Conservation (phyloP, 2,329 filamentous ascomycete genomes). For the Epicoccum nigrum region DNA sequence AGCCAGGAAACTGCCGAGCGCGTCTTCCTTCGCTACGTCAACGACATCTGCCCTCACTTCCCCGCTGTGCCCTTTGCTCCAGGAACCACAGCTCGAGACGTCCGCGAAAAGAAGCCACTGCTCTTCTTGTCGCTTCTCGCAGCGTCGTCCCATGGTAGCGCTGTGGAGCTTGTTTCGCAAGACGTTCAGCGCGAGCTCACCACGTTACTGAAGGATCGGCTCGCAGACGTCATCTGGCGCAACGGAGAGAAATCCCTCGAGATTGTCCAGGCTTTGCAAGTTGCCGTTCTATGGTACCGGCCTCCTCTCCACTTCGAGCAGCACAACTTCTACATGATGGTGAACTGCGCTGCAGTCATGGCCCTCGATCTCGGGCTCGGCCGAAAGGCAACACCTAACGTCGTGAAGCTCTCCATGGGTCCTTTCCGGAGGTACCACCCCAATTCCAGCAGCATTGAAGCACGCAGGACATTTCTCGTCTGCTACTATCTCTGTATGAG, state of each 20-base stretch:
- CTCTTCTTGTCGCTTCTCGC: slow-evolving; percentile 65
- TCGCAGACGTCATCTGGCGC: slow-evolving; percentile 76
- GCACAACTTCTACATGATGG: slow-evolving; percentile 87
- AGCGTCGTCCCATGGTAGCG: slow-evolving; percentile 57
- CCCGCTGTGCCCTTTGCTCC: slow-evolving; percentile 64
- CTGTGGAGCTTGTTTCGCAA: slow-evolving; percentile 53
- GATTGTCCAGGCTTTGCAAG: slow-evolving; percentile 77
- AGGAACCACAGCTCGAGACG: slow-evolving; percentile 59
- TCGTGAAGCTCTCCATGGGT: slow-evolving; percentile 44
- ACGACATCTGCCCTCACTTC: slow-evolving; percentile 60
- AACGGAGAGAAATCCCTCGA: slow-evolving; percentile 82
- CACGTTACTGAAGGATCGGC: slow-evolving; percentile 71
- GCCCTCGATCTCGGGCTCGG: slow-evolving; percentile 82
- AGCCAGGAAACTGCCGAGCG: slow-evolving; percentile 58
- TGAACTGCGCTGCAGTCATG: slow-evolving; percentile 81
- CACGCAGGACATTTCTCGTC: slow-evolving; percentile 63
- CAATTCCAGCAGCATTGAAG: slow-evolving; percentile 62
- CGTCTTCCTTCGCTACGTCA: slow-evolving; percentile 63
- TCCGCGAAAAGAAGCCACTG: slow-evolving; percentile 64
- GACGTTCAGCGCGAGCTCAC: slow-evolving; percentile 67
- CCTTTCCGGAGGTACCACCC: slow-evolving; percentile 44
- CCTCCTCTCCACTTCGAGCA: slow-evolving; percentile 84
- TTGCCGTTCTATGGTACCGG: slow-evolving; percentile 83
- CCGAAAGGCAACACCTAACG: slow-evolving; percentile 56
- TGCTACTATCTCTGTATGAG: slow-evolving; percentile 67